Evolutionary conservation across 1,139 yeast genomes (phyloP).

Genomic region (Saccharomyces pastorianus): DNA sequence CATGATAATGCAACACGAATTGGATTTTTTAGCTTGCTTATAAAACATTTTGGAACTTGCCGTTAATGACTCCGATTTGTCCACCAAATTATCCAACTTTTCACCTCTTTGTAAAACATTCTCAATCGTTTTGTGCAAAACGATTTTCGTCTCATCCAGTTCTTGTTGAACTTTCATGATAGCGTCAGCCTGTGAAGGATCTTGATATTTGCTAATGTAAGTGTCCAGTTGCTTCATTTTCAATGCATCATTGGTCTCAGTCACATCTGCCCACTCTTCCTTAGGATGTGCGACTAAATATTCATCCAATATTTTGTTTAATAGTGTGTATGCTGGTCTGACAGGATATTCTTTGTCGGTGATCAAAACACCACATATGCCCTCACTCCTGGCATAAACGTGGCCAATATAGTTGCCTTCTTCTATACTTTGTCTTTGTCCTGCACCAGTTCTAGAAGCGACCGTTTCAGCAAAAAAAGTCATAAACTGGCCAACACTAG

Average conservation of each 20-base stretch:
- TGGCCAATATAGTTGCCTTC: conserved; percentile 88
- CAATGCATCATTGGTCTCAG: conserved; percentile 44
- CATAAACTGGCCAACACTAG: conserved; percentile 80
- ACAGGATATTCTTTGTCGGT: conserved; percentile 95
- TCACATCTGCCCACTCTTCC: conserved; percentile 53
- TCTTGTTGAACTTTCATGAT: conserved; percentile 96
- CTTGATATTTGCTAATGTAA: conserved; percentile 81
- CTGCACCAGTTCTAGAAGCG: conserved; percentile 76
- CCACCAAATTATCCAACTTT: conserved; percentile 86
- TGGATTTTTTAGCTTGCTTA: conserved; percentile 95
- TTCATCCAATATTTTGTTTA: conserved; percentile 87
- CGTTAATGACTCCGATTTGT: conserved; percentile 87
- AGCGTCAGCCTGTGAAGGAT: conserved; percentile 94
- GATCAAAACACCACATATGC: conserved; percentile 85
- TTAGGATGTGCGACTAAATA: conserved; percentile 78
- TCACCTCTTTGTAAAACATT: conserved; percentile 93
- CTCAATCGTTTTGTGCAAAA: conserved; percentile 91
- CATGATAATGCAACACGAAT: conserved; percentile 85
- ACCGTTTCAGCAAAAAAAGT: conserved; percentile 88
- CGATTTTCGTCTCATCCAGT: conserved; percentile 94
- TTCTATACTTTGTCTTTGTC: conserved; percentile 91
- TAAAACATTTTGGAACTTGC: conserved; percentile 88
- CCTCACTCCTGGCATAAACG: conserved; percentile 83
- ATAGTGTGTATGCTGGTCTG: conserved; percentile 90
- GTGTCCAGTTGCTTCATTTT: conserved; percentile 55